Conservation (phyloP, 176 grass and related monocot species). For the Chloris gayana region DNA sequence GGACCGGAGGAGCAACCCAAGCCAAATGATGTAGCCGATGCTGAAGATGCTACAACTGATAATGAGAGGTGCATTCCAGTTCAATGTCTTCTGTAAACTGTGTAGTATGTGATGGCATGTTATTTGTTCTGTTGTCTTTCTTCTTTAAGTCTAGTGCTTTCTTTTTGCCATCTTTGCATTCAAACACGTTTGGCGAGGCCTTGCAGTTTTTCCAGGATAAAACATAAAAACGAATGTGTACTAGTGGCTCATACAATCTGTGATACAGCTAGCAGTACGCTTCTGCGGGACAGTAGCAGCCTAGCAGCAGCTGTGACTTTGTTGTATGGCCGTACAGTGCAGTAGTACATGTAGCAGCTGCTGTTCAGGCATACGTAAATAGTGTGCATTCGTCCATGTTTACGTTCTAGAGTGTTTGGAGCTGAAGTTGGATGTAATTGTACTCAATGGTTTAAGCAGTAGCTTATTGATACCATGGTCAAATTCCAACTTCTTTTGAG, state of each 20-base stretch:
- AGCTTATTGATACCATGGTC: neutral
- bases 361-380: neutral
- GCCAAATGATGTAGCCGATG: conserved; percentile 12
- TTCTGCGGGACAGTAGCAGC: no score
- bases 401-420: neutral
- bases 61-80: conserved; percentile 46
- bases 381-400: neutral
- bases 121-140: neutral
- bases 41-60: conserved; percentile 43
- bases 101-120: conserved; percentile 3
- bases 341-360: neutral
- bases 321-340: neutral
- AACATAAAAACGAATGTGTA: neutral
- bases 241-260: no score
- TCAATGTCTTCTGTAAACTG: neutral
- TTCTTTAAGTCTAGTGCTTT: no score
- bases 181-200: neutral
- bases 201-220: neutral
- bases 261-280: no score
- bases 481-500: neutral
- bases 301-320: no score
- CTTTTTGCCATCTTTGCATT: neutral
- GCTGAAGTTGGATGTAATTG: neutral
- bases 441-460: neutral
- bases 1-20: conserved; percentile 32